A percentile compares a stretch with the other conserved stretches of the same genome.
Conservation (phyloP, 352 stramenopile species). For the Phytopythium delawarense region DNA sequence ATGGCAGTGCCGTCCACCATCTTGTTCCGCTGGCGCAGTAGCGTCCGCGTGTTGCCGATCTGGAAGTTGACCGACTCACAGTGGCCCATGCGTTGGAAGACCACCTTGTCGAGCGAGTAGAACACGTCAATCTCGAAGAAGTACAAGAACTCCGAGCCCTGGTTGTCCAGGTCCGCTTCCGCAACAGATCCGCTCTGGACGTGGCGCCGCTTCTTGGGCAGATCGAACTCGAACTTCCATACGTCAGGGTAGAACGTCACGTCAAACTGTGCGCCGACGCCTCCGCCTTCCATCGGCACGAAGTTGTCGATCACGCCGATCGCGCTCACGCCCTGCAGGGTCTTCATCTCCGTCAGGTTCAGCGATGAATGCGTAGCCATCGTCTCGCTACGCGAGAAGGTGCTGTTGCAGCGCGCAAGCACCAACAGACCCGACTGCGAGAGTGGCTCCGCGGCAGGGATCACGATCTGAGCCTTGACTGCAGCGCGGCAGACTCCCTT, state of each 20-base stretch:
- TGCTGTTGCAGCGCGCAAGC: constrained; percentile 81
- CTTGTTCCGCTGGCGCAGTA: constrained; percentile 81
- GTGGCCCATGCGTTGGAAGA: constrained; percentile 60
- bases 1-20: constrained; percentile 49
- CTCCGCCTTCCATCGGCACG: constrained; percentile 22
- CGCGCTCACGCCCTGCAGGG: constrained; percentile 62
- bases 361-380: constrained; percentile 48
- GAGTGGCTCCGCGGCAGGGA: constrained; percentile 35
- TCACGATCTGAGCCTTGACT: constrained; percentile 66
- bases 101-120: constrained; percentile 51
- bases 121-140: constrained; percentile 88
- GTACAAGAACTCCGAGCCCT: constrained; percentile 70
- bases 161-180: constrained; percentile 30
- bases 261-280: constrained; percentile 56
- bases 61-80: constrained; percentile 79
- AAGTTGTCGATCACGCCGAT: constrained; percentile 63
- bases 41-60: constrained; percentile 80
- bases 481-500: constrained; percentile 83
- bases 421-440: constrained; percentile 43
- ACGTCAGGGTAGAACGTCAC: constrained; percentile 86
- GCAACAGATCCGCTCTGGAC: constrained; percentile 26
- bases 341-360: constrained; percentile 58
- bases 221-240: constrained; percentile 88
- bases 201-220: constrained; percentile 84
- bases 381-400: constrained; percentile 62